These are phyloP conservation scores for Eutypella sp. DNA, from an alignment of 2,329 filamentous ascomycete species.

Conservation along the genomic window DNA sequence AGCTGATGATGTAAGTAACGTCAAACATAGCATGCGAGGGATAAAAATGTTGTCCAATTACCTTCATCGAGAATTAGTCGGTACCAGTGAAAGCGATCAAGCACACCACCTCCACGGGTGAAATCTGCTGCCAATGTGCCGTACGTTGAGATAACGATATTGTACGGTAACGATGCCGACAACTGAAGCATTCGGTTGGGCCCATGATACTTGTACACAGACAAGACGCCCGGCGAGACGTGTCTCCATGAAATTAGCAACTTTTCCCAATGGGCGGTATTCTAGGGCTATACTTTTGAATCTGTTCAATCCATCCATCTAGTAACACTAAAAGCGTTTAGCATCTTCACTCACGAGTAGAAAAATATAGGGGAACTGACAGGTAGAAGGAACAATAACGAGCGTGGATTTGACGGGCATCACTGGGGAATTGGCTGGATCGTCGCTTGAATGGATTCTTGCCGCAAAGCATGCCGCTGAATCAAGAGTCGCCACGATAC, in stretches of 20 bases:
- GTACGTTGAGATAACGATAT: slow-evolving; percentile 17
- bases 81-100: slow-evolving; percentile 11
- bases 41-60: neutral
- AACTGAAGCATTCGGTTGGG: slow-evolving; percentile 7
- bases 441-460: neutral
- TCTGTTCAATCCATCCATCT: slow-evolving; percentile 12
- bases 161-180: slow-evolving; percentile 5
- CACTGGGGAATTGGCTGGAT: neutral
- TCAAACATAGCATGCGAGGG: neutral
- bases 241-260: slow-evolving; percentile 8
- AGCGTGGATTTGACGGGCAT: slow-evolving; percentile 6
- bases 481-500: slow-evolving; percentile 6
- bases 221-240: slow-evolving; percentile 5
- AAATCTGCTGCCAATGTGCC: slow-evolving; percentile 14
- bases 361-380: neutral
- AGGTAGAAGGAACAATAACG: slow-evolving; percentile 10
- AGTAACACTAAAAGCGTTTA: slow-evolving; percentile 11
- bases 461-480: neutral
- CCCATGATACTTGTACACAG: slow-evolving; percentile 14
- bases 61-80: slow-evolving; percentile 18
- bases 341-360: neutral
- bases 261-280: neutral
- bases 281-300: slow-evolving; percentile 8
- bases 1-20: slow-evolving; percentile 4
- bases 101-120: slow-evolving; percentile 9